Conservation (phyloP, 2,329 filamentous ascomycete species). For the Hypoxylon sp. region DNA sequence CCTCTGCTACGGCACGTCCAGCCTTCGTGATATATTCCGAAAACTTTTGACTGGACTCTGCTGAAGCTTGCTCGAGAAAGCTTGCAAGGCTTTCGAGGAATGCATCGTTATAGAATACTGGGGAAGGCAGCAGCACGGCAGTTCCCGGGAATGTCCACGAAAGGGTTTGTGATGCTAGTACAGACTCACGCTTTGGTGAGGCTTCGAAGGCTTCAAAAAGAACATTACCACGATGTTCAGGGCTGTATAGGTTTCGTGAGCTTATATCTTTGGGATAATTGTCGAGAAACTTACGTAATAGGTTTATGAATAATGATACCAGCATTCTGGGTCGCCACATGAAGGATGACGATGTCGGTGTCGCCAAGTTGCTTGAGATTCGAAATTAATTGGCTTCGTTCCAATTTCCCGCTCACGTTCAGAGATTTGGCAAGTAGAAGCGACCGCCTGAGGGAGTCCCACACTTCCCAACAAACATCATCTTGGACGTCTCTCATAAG, state of each 20-base stretch:
- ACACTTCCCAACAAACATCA: conserved; percentile 17
- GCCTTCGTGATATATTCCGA: conserved; percentile 67
- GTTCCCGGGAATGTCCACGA: conserved; percentile 69
- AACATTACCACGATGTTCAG: conserved; percentile 48
- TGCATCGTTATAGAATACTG: conserved; percentile 54
- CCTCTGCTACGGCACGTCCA: conserved; percentile 63
- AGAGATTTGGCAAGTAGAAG: conserved; percentile 35
- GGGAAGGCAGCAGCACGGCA: conserved; percentile 60
- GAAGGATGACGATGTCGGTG: conserved; percentile 43
- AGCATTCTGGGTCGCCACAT: conserved; percentile 46
- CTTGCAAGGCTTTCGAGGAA: conserved; percentile 65
- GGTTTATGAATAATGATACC: conserved; percentile 43
- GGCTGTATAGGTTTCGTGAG: conserved; percentile 23
- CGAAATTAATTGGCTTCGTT: conserved; percentile 37
- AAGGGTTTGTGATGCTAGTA: conserved; percentile 63
- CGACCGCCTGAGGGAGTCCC: conserved; percentile 38
- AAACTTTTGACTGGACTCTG: conserved; percentile 67
- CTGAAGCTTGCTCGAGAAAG: conserved; percentile 70
- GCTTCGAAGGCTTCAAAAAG: conserved; percentile 71
- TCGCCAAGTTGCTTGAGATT: conserved; percentile 34
- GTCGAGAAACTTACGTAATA: conserved; percentile 31
- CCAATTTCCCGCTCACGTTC: conserved; percentile 42
- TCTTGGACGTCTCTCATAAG: conserved; percentile 33
- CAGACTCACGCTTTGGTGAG: conserved; percentile 63
- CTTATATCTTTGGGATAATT: not conserved